These are phyloP conservation scores for Vachellia pachyceras DNA, from an alignment of 306 rosid genomes.

Conservation along the genomic window DNA sequence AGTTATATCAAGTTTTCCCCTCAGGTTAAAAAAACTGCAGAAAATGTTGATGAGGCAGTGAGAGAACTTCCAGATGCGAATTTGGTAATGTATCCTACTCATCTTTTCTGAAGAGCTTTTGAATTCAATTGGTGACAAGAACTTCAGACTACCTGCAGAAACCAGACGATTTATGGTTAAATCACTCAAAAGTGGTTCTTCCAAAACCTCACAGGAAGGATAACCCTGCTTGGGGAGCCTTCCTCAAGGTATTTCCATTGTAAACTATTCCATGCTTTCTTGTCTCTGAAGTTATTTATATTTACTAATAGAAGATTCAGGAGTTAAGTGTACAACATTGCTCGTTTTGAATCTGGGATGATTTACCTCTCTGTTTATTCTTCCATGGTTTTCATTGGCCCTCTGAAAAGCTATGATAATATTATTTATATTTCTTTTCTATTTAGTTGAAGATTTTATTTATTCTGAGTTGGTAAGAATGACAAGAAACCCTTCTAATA, in stretches of 20 bases:
- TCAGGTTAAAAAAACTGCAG: slow-evolving; percentile 89
- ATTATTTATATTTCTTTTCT: not conserved
- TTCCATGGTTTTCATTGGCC: not conserved
- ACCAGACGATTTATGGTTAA: slow-evolving; percentile 97
- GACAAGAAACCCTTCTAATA: not conserved
- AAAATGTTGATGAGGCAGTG: slow-evolving; percentile 82
- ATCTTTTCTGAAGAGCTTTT: slow-evolving; percentile 29
- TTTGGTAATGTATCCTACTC: slow-evolving; percentile 54
- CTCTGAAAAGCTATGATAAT: slow-evolving; percentile 16
- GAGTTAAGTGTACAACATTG: slow-evolving; percentile 20
- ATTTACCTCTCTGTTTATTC: not conserved
- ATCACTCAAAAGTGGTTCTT: slow-evolving; percentile 81
- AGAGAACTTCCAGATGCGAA: slow-evolving; percentile 98
- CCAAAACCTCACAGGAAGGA: slow-evolving; percentile 94
- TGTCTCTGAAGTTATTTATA: not conserved
- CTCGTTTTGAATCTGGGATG: not conserved
- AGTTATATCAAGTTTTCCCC: no score
- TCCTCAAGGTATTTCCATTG: slow-evolving; percentile 65
- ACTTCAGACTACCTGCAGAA: slow-evolving; percentile 56
- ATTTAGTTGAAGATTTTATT: no score
- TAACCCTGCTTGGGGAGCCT: slow-evolving; percentile 73
- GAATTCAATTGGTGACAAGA: slow-evolving; percentile 35
- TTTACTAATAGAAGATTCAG: slow-evolving; percentile 7
- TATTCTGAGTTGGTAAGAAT: no score
- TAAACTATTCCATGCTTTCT: not conserved